Evolutionary conservation across 768 basidiomycete genomes (phyloP), one percentile per base, ranked within the genome.

Genomic region (Trametes elegans): DNA sequence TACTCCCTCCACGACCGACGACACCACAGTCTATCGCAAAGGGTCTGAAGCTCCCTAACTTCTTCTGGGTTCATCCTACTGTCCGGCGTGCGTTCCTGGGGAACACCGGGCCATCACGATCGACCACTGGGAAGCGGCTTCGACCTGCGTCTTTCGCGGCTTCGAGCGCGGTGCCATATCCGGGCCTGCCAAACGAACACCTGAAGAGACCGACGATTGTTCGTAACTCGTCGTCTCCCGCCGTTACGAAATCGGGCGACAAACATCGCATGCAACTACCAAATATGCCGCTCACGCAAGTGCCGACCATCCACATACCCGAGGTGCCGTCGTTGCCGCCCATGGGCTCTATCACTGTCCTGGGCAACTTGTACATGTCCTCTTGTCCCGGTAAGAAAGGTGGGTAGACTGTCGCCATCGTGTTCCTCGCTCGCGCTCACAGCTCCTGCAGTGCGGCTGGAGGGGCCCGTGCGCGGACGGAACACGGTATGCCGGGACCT

Each of bases 341-440:
- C 2, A 5, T 44, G 14, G 40, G 41, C 6, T 28, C 41, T 11
- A n/a, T 29, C 16, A 49, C 24, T n/a, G 8, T 52, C 11, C 71
- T 96, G 8, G 95, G 95, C n/a, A 98, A 98, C 68, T 72, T 98
- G 19, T 79, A 87, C 46, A 70, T 98, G 28, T 93, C 90, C 6
- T 93, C 90, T 6, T 98, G 96, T 73, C 95, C 95, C 2, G 95
- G 95, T 4, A 98, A 98, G 71, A 93, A 97, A 79, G 86, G 88
- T 86, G 27, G 14, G 70, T 55, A 34, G 49, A 5, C 9, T 3
- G 6, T 23, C 9, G 4, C 16, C 19, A 5, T 23, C 23, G 19
- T 26, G 3, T 13, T 4, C 5, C 3, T 26, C n/a, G n/a, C n/a
- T 8, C 31, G 34, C 27, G 10, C 7, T 28, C 45, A 39, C 44